A percentile compares a stretch with the other conserved stretches of the same genome.
phyloP scores from a whole-genome alignment of 2,329 filamentous ascomycete species.

The Penicillium brevicompactum region DNA sequence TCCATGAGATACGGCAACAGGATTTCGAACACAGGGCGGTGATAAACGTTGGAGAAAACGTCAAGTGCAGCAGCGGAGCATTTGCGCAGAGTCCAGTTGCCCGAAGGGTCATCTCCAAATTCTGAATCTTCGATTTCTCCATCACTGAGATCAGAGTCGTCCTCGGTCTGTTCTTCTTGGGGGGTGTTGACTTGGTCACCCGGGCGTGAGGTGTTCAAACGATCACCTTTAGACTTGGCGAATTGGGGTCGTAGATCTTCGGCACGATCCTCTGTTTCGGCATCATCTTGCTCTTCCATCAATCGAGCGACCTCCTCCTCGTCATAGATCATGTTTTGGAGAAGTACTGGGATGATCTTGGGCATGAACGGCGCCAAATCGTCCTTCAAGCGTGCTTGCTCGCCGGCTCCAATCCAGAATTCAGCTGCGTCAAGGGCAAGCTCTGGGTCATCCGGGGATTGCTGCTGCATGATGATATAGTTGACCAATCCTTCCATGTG shows the following conservation, averaged over 20 bases:
- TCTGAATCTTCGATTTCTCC: constrained; percentile 81
- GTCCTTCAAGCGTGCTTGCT: constrained; percentile 78
- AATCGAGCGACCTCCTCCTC: constrained; percentile 88
- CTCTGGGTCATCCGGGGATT: constrained; percentile 77
- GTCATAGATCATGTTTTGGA: constrained; percentile 95
- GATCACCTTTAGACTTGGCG: constrained; percentile 68
- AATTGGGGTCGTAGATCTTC: constrained; percentile 94
- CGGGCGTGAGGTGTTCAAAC: constrained; percentile 57
- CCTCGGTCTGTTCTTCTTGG: constrained; percentile 51
- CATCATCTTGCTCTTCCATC: constrained; percentile 83
- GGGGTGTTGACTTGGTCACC: constrained; percentile 41
- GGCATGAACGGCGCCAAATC: constrained; percentile 75
- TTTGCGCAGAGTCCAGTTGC: constrained; percentile 93
- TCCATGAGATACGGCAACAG: constrained; percentile 91
- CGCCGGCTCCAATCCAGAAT: constrained; percentile 93
- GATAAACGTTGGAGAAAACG: constrained; percentile 89
- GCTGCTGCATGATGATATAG: constrained; percentile 89
- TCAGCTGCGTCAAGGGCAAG: constrained; percentile 92
- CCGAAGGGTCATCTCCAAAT: constrained; percentile 75
- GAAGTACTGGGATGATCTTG: constrained; percentile 85
- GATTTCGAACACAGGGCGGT: constrained; percentile 81
- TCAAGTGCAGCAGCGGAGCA: constrained; percentile 95
- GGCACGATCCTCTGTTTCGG: constrained; percentile 83
- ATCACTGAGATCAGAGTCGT: constrained; percentile 78
- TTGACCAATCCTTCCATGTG: constrained; percentile 87